Conservation (phyloP, 345 rosid genomes). For the Orychophragmus violaceus region DNA sequence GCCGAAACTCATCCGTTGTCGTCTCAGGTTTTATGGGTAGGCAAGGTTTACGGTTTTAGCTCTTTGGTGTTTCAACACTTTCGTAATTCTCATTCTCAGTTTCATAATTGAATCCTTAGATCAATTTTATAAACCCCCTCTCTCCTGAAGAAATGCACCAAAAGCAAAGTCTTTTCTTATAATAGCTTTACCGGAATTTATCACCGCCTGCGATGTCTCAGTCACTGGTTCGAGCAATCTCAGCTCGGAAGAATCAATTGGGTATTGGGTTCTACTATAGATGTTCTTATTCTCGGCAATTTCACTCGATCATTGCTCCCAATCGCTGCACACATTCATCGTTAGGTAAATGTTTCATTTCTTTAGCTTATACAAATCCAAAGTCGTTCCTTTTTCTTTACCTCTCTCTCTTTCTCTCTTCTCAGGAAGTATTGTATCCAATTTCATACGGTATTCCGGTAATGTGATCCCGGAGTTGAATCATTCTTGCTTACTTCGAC, state of each 20-base stretch:
- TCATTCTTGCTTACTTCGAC: neutral
- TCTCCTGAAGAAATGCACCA: neutral
- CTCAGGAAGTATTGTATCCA: neutral
- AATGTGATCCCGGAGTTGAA: constrained; percentile 12
- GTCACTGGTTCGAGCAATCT: constrained; percentile 26
- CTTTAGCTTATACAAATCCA: neutral
- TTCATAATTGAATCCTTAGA: no score
- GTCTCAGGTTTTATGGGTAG: neutral
- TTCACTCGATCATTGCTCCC: neutral
- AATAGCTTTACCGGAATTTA: neutral
- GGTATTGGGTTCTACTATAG: neutral
- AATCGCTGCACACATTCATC: neutral
- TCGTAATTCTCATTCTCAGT: neutral
- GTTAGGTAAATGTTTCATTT: constrained; percentile 7
- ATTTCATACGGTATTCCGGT: neutral
- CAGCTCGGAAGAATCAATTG: constrained; percentile 27
- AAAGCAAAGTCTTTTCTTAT: neutral
- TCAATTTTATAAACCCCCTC: no score
- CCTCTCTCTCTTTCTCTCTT: neutral
- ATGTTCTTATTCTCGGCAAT: neutral
- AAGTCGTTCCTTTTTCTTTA: neutral
- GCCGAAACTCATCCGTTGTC: neutral
- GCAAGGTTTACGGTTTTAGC: constrained; percentile 19
- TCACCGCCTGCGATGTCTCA: constrained; percentile 18
- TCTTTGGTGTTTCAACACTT: neutral